A percentile compares a stretch with the other conserved stretches of the same genome.
Conservation (phyloP, 148 eudicot species). For the Chenopodium album region DNA sequence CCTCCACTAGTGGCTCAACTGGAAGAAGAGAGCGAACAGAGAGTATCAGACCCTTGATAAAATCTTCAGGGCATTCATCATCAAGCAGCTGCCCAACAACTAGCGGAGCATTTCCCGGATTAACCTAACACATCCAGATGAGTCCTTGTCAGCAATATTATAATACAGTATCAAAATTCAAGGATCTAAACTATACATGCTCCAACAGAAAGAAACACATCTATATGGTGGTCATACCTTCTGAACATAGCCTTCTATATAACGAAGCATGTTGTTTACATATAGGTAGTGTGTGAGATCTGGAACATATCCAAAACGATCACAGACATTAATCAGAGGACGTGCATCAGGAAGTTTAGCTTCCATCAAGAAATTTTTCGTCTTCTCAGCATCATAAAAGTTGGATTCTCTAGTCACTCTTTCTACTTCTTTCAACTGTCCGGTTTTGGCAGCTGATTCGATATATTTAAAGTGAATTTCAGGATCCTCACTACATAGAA, state of each 20-base stretch:
- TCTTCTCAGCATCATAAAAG: slow-evolving; percentile 81
- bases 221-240: slow-evolving; percentile 47
- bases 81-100: slow-evolving; percentile 97
- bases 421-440: slow-evolving; percentile 87
- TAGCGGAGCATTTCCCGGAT: slow-evolving; percentile 94
- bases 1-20: slow-evolving; percentile 94
- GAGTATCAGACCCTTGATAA: slow-evolving; percentile 91
- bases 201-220: slow-evolving; percentile 10
- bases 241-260: slow-evolving; percentile 98
- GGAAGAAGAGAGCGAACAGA: slow-evolving; percentile 98
- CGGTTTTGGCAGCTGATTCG: slow-evolving; percentile 87
- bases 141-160: slow-evolving; percentile 1
- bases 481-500: slow-evolving; percentile 71
- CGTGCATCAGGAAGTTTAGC: slow-evolving; percentile 94
- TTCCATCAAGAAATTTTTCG: slow-evolving; percentile 87
- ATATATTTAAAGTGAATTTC: slow-evolving; percentile 89
- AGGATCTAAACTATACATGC: not conserved
- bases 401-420: slow-evolving; percentile 88
- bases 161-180: slow-evolving; percentile 6
- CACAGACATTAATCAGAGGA: slow-evolving; percentile 86
- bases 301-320: slow-evolving; percentile 83
- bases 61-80: slow-evolving; percentile 99
- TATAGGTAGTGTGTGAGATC: slow-evolving; percentile 91
- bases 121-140: slow-evolving; percentile 53
- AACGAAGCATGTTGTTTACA: slow-evolving; percentile 91